phyloP scores from a whole-genome alignment of 106 monocot species.

The Chionographis japonica region DNA sequence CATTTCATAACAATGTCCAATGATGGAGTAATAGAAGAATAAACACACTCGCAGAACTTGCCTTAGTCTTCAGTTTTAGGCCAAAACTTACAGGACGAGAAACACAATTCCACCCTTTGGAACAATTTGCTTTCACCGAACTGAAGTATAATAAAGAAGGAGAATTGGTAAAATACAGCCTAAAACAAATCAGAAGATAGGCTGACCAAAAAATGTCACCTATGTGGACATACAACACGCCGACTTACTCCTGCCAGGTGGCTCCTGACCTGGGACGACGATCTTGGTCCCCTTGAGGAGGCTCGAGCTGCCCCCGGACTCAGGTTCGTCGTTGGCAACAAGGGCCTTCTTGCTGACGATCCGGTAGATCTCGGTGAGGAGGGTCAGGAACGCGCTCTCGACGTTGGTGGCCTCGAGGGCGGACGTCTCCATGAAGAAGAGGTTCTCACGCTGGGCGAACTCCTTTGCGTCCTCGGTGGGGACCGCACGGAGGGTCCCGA shows the following conservation, averaged over 20 bases:
- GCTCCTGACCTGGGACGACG: slow-evolving; percentile 14
- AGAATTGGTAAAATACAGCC: too few relatives aligned
- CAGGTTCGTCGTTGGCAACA: slow-evolving; percentile 7
- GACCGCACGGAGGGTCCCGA: slow-evolving; percentile 12
- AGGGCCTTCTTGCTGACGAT: slow-evolving; percentile 16
- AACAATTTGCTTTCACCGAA: too few relatives aligned
- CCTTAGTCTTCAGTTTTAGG: too few relatives aligned
- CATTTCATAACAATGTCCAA: too few relatives aligned
- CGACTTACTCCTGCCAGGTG: background rate
- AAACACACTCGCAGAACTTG: too few relatives aligned
- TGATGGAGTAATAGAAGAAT: too few relatives aligned
- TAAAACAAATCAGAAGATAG: too few relatives aligned
- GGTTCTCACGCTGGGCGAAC: slow-evolving; percentile 15
- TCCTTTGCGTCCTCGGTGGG: slow-evolving; percentile 14
- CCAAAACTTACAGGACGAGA: too few relatives aligned
- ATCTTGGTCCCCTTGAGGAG: slow-evolving; percentile 15
- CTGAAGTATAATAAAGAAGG: too few relatives aligned
- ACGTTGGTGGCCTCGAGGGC: slow-evolving; percentile 21
- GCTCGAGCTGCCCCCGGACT: slow-evolving; percentile 4
- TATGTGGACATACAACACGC: slow-evolving; percentile 15
- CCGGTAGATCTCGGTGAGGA: slow-evolving; percentile 11
- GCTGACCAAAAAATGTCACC: background rate
- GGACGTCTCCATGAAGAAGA: slow-evolving; percentile 20
- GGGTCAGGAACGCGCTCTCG: slow-evolving; percentile 11
- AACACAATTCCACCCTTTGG: too few relatives aligned